Base-by-base conservation (phyloP, 2,329 filamentous ascomycete genomes). In the Botrytis pseudocinerea region DNA sequence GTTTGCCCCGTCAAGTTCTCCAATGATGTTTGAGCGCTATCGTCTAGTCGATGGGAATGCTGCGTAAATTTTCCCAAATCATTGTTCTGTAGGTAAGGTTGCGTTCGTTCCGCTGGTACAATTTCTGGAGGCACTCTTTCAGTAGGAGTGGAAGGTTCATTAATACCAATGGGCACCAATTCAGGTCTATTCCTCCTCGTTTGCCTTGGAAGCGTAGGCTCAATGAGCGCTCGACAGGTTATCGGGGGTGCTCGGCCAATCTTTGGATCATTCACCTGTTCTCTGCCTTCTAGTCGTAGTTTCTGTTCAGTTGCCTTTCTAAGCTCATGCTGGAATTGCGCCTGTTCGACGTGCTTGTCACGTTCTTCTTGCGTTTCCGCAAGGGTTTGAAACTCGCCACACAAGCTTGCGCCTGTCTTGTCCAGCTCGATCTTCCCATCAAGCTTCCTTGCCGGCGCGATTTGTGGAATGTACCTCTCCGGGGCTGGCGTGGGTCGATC, bases 161-260 rank as follows among this genome's bases (percentile, higher is more conserved):
- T n/a, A 51, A 63, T 10, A 4, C 25, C 28, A 22, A 59, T 42
- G 8, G 14, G n/a, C 9, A 44, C 28, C 18, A 38, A 59, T 16
- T 35, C 57, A 3, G 42, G 4, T 6, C 28, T 22, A 10, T 18
- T n/a, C 12, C n/a, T 40, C 32, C 48, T 42, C 6, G 28, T 9
- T 46, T n/a, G 32, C 12, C 28, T 42, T n/a, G n/a, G 40, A 48
- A 44, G 28, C 22, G 9, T 8, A n/a, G 61, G 70, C 28, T 57
- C 48, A 18, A 48, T 12, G 42, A 51, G 28, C 44, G 57, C 54
- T 12, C n/a, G 35, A 22, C 38, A 28, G 8, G 71, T 25, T 16
- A 72, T 46, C 9, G 64, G 71, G 22, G 71, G 71, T 40, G 71
- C 51, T 62, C 71, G 46, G 18, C 64, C 71, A 69, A 69, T 72